Conservation (phyloP, 148 eudicot species). For the Diospyros kaki region DNA sequence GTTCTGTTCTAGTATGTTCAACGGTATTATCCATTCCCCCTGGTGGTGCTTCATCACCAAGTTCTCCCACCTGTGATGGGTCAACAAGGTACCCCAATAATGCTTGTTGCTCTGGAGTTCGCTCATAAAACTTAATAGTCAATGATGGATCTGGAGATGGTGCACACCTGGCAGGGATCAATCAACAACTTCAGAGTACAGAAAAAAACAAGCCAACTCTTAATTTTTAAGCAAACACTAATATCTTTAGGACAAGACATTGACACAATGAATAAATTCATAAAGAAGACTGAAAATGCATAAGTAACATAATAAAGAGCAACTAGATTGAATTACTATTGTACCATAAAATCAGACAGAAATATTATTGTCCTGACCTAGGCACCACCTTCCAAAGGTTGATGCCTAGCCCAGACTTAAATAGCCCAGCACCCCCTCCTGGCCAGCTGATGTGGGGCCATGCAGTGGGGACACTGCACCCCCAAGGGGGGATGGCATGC, state of each 20-base stretch:
- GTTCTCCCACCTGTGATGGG: constrained; percentile 43
- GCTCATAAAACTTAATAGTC: constrained; percentile 66
- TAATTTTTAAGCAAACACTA: neutral
- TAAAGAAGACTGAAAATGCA: neutral
- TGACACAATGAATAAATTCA: neutral
- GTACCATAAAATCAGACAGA: neutral
- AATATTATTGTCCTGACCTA: neutral
- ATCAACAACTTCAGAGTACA: neutral
- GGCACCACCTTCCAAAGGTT: no score
- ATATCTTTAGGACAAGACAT: neutral
- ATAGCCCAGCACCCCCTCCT: no score
- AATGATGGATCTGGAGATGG: constrained; percentile 79
- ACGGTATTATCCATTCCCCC: constrained; percentile 25
- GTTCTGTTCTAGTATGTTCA: constrained; percentile 33
- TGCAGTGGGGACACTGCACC: no score
- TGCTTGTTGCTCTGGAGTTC: constrained; percentile 84
- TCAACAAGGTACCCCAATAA: constrained; percentile 64
- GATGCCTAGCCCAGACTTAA: no score
- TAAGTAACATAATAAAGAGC: neutral
- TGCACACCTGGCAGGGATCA: constrained; percentile 49
- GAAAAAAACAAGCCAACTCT: neutral
- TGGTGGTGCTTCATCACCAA: constrained; percentile 32
- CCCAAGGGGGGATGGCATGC: no score
- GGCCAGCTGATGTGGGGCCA: no score
- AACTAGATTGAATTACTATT: neutral